Evolutionary conservation across 768 basidiomycete genomes (phyloP).

Genomic region (Coprinopsis strossmayeri): DNA sequence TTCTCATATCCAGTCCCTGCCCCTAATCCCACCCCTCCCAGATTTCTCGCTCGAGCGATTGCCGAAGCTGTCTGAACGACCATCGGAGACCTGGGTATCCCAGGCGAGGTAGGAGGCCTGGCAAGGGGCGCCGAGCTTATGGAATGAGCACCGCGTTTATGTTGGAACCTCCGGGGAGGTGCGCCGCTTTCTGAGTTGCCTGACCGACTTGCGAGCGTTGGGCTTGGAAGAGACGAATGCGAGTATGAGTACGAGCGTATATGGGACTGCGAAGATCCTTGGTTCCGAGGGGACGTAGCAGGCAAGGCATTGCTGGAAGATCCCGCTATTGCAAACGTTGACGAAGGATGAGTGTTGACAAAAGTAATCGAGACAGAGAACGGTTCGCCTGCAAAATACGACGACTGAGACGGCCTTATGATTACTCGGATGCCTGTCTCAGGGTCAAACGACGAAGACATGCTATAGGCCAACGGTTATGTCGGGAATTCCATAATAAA

Average conservation of each 20-base stretch:
- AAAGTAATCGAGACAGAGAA: constrained; percentile 84
- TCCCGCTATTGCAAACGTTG: constrained; percentile 25
- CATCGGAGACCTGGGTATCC: constrained; percentile 36
- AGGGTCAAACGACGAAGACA: constrained; percentile 4
- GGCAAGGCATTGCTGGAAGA: not conserved
- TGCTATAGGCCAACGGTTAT: too few relatives aligned
- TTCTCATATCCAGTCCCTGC: constrained; percentile 1
- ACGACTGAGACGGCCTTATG: constrained; percentile 75
- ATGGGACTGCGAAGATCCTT: constrained; percentile 13
- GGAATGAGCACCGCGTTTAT: constrained; percentile 72
- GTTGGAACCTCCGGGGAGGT: not conserved
- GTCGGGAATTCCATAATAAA: too few relatives aligned
- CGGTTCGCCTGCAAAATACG: constrained; percentile 89
- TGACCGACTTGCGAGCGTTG: not conserved
- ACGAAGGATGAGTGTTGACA: constrained; percentile 67
- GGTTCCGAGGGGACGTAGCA: not conserved
- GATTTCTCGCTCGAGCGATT: constrained; percentile 14
- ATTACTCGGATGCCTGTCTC: constrained; percentile 47
- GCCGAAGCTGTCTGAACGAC: constrained; percentile 12
- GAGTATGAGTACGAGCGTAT: constrained; percentile 20
- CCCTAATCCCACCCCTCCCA: too few relatives aligned
- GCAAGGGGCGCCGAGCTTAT: constrained; percentile 79
- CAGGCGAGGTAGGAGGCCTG: constrained; percentile 78
- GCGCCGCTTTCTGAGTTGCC: not conserved
- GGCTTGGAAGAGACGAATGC: not conserved